Conservation (phyloP, 2,329 filamentous ascomycete genomes). For the Elsinoe perseae region DNA sequence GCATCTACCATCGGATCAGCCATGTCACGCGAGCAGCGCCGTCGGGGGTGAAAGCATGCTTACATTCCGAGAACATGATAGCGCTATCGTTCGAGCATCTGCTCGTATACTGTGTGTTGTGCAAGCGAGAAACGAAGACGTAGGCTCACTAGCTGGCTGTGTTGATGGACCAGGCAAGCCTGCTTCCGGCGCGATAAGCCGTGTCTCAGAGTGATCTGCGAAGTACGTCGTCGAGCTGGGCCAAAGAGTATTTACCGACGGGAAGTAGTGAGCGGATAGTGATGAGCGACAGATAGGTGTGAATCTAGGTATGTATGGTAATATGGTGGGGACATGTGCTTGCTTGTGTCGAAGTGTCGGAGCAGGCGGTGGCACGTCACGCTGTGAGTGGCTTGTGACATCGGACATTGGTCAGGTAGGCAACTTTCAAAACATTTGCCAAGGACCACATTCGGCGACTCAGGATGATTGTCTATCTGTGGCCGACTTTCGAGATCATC, state of each 20-base stretch:
- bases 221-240: not conserved
- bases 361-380: conserved; percentile 14
- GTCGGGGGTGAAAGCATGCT: conserved; percentile 31
- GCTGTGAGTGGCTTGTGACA: conserved; percentile 15
- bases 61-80: conserved; percentile 87
- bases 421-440: not conserved
- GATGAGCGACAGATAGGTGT: not conserved
- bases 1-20: conserved; percentile 58
- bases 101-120: not conserved
- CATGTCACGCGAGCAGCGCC: conserved; percentile 36
- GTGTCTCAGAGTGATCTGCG: conserved; percentile 8
- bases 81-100: not conserved
- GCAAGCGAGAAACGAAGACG: too few species aligned
- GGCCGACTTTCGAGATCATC: not conserved
- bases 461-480: not conserved
- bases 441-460: not conserved
- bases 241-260: not conserved
- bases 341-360: not conserved
- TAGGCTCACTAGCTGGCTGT: not conserved
- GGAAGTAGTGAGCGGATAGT: not conserved
- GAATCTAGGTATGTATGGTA: not conserved
- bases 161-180: conserved; percentile 10
- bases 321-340: not conserved
- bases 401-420: conserved; percentile 4
- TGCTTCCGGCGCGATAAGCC: conserved; percentile 13